These are phyloP conservation scores for Cucumis sativus DNA, from an alignment of 306 rosid species.

Conservation along the genomic window Cucumber_9930_V3 NC_026658.2:26395501-26396000, in stretches of 20 bases:
- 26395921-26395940: slow-evolving; percentile 73
- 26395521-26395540: too few species aligned
- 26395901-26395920: slow-evolving; percentile 90
- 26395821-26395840: slow-evolving; percentile 36
- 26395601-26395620: background rate
- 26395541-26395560: background rate
- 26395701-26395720: slow-evolving; percentile 42
- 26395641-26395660: slow-evolving; percentile 2
- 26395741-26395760: slow-evolving; percentile 27
- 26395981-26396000: slow-evolving; percentile 94
- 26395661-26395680: background rate
- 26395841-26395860: slow-evolving; percentile 41
- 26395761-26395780: slow-evolving; percentile 31
- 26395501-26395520: too few species aligned
- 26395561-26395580: background rate
- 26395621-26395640: background rate
- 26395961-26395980: slow-evolving; percentile 98
- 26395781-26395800: slow-evolving; percentile 26
- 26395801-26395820: slow-evolving; percentile 42
- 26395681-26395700: slow-evolving; percentile 1
- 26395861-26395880: slow-evolving; percentile 55
- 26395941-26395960: slow-evolving; percentile 99
- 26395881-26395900: slow-evolving; percentile 90
- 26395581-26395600: background rate
- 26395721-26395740: slow-evolving; percentile 29